Conservation (phyloP, 305 asterid species). For the Solanum hybrid region DNA sequence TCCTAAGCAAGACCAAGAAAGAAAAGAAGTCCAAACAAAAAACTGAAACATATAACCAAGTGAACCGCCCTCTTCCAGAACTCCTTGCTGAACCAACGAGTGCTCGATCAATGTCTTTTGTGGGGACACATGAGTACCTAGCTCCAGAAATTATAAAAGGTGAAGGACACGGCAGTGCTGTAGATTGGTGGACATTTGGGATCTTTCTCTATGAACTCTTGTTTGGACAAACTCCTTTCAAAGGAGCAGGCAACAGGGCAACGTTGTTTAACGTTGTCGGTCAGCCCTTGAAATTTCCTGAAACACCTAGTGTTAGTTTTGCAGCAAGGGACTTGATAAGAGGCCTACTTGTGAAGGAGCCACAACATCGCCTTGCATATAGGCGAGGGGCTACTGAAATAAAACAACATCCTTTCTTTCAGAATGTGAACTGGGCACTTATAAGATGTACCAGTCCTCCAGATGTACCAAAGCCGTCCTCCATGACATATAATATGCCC, state of each 20-base stretch:
- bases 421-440: conserved; percentile 48
- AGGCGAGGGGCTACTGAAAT: conserved; percentile 54
- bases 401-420: conserved; percentile 49
- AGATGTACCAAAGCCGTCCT: conserved; percentile 39
- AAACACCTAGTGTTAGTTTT: conserved; percentile 41
- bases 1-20: conserved; percentile 34
- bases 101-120: conserved; percentile 55
- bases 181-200: conserved; percentile 59
- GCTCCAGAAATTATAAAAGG: conserved; percentile 53
- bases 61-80: conserved; percentile 35
- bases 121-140: conserved; percentile 52
- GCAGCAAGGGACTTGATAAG: conserved; percentile 52
- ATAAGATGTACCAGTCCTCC: conserved; percentile 52
- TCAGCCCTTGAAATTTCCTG: conserved; percentile 46
- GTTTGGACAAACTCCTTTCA: conserved; percentile 49
- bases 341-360: conserved; percentile 47
- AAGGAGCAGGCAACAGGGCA: conserved; percentile 43
- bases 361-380: conserved; percentile 47
- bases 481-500: conserved; percentile 11
- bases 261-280: conserved; percentile 50
- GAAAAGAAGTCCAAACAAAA: conserved; percentile 35
- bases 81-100: conserved; percentile 48
- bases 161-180: conserved; percentile 56
- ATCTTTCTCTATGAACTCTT: conserved; percentile 42
- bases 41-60: conserved; percentile 26